Percentiles rank a stretch among this genome's conserved stretches.
Conservation (phyloP, 441 rosid species). For the Pelargonium fulgidum region DNA sequence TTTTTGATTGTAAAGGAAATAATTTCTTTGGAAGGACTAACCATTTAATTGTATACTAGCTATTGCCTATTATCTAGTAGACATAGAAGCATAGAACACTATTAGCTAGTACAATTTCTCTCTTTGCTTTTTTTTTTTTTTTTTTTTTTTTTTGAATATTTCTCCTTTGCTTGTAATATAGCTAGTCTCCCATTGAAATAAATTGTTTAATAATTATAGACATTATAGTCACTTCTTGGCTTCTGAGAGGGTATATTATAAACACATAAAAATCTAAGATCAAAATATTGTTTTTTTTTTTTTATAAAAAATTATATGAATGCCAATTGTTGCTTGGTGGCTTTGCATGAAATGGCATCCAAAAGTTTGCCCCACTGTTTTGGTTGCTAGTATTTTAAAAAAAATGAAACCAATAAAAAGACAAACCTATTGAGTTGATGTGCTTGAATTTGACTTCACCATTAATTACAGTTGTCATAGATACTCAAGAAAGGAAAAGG, state of each 20-base stretch:
- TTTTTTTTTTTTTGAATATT: too few relatives aligned
- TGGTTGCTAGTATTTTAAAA: neutral
- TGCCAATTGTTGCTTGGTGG: neutral
- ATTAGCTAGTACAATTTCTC: too few relatives aligned
- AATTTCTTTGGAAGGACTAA: too few relatives aligned
- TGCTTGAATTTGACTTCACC: slow-evolving; percentile 3
- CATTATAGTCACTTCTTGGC: neutral
- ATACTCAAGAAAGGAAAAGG: too few relatives aligned
- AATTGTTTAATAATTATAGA: neutral
- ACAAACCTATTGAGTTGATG: neutral
- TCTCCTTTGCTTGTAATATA: too few relatives aligned
- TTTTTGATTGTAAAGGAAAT: too few relatives aligned
- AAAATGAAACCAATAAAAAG: neutral
- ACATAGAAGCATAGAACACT: too few relatives aligned
- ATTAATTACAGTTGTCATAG: neutral
- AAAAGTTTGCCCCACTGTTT: neutral
- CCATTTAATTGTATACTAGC: too few relatives aligned
- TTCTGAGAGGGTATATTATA: neutral
- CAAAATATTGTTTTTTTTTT: neutral
- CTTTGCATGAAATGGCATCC: neutral
- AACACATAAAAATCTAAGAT: too few relatives aligned
- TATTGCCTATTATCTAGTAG: too few relatives aligned
- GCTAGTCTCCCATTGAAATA: neutral
- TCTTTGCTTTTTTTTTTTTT: too few relatives aligned
- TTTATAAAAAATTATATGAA: neutral